phyloP scores from a whole-genome alignment of 176 grass and related monocot genomes.

The Microstegium vimineum region DNA sequence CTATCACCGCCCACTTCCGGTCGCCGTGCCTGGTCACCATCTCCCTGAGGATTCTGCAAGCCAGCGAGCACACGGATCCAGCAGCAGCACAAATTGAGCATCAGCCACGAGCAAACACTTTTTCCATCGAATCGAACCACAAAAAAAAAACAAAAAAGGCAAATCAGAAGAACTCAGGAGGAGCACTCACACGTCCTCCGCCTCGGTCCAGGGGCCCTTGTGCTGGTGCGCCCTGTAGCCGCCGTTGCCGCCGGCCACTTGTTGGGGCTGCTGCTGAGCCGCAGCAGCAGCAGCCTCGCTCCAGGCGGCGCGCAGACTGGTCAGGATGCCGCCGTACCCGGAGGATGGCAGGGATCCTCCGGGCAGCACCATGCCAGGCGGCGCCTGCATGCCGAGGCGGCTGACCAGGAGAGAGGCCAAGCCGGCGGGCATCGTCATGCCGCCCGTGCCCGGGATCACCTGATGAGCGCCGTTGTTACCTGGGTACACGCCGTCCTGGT shows the following conservation, averaged over 20 bases:
- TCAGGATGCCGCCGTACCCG: neutral
- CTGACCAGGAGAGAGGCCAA: neutral
- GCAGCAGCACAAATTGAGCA: neutral
- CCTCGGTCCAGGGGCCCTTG: slow-evolving; percentile 65
- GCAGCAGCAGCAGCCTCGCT: too few species aligned
- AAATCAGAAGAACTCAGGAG: neutral
- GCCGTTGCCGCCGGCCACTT: neutral
- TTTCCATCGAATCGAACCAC: neutral
- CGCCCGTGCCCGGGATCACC: neutral
- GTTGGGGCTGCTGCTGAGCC: neutral
- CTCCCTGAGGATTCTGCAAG: slow-evolving; percentile 37
- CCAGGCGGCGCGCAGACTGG: neutral
- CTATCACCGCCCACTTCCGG: slow-evolving; percentile 64
- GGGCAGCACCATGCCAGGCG: neutral
- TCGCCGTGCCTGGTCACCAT: slow-evolving; percentile 56
- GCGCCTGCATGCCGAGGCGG: neutral
- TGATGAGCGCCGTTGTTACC: neutral
- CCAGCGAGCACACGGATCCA: neutral
- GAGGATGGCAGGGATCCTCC: neutral
- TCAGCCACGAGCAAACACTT: neutral
- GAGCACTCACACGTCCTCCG: slow-evolving; percentile 52
- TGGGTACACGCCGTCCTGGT: neutral
- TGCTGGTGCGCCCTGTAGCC: neutral
- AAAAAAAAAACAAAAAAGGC: neutral
- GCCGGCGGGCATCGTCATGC: neutral